phyloP scores from a whole-genome alignment of 495 filamentous ascomycete species.

The Aspergillus coremiiformis region DNA sequence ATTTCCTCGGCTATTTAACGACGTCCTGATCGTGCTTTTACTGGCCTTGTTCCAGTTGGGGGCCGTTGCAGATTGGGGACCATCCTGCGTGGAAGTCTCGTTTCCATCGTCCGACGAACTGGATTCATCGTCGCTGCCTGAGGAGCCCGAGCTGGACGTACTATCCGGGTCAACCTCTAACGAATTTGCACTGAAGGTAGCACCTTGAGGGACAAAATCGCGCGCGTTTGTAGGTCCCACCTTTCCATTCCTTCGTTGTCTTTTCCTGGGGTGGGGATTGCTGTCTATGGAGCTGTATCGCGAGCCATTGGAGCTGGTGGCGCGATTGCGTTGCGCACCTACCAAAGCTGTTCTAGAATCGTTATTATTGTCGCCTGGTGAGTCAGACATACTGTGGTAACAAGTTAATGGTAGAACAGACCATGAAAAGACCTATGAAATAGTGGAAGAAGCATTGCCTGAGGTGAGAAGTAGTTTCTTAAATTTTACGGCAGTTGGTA shows the following conservation, averaged over 20 bases:
- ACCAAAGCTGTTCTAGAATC: constrained; percentile 40
- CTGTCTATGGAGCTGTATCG: constrained; percentile 21
- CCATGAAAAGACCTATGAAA: neutral
- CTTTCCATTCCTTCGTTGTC: constrained; percentile 22
- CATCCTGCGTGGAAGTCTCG: neutral
- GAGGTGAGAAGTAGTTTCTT: neutral
- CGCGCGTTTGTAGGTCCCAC: constrained; percentile 6
- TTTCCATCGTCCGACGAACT: constrained; percentile 7
- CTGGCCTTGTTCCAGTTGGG: constrained; percentile 38
- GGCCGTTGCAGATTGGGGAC: constrained; percentile 16
- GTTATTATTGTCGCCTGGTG: constrained; percentile 28
- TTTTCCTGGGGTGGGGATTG: constrained; percentile 24
- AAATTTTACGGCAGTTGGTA: constrained; percentile 20
- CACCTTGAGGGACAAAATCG: constrained; percentile 37
- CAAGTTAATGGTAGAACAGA: neutral
- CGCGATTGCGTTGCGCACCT: constrained; percentile 22
- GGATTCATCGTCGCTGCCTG: constrained; percentile 5
- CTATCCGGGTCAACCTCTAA: constrained; percentile 31
- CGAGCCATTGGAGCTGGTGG: constrained; percentile 16
- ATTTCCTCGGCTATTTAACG: constrained; percentile 21
- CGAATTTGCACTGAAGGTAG: constrained; percentile 25
- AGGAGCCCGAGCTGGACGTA: constrained; percentile 27
- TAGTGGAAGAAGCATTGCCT: neutral
- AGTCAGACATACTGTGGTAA: constrained; percentile 22
- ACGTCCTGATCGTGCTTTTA: constrained; percentile 31